A percentile compares a stretch with the other conserved stretches of the same genome.
Evolutionary conservation across 2,329 filamentous ascomycete genomes (phyloP).

Genomic region (Colletotrichum sp.): DNA sequence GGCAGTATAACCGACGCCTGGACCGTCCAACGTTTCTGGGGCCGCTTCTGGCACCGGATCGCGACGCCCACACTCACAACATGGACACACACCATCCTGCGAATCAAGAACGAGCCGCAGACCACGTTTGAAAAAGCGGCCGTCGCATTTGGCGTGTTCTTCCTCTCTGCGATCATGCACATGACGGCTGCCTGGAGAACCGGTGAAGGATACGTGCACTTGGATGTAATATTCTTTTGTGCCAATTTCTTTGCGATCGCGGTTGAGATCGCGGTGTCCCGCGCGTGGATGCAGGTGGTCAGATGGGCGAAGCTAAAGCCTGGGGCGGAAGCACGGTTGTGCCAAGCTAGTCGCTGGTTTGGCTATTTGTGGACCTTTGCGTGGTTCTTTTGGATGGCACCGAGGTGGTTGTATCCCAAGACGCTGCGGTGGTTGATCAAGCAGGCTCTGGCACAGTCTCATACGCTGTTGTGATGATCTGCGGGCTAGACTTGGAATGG

Average conservation of each 20-base stretch:
- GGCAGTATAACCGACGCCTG: background rate
- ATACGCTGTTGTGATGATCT: background rate
- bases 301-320: background rate
- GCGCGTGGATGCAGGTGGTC: background rate
- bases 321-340: background rate
- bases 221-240: background rate
- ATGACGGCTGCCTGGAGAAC: conserved; percentile 29
- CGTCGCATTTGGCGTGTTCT: background rate
- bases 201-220: background rate
- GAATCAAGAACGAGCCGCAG: background rate
- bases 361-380: background rate
- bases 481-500: background rate
- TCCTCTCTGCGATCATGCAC: conserved; percentile 48
- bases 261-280: background rate
- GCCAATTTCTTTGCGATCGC: background rate
- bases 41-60: background rate
- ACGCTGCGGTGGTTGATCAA: background rate
- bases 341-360: background rate
- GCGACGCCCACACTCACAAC: background rate
- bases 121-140: background rate
- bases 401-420: conserved; percentile 1
- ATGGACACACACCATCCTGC: background rate
- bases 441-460: background rate
- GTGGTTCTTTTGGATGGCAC: background rate
- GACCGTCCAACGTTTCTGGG: background rate